Conservation (phyloP, 257 asterid species). For the Nyctanthes arbortristis region DNA sequence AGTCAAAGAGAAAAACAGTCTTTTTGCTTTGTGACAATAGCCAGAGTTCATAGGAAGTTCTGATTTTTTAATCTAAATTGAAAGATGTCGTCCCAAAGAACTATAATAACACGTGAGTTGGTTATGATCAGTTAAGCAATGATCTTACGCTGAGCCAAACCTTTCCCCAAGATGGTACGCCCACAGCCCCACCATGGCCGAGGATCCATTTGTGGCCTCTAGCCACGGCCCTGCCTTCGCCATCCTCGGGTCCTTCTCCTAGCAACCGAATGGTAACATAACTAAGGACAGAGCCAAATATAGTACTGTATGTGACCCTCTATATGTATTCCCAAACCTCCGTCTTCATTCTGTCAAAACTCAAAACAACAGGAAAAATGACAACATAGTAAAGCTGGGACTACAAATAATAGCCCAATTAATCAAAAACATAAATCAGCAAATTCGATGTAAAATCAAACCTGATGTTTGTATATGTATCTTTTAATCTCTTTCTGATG, state of each 20-base stretch:
- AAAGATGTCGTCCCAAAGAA: too few species aligned
- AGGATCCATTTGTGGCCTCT: constrained; percentile 52
- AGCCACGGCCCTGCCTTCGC: constrained; percentile 28
- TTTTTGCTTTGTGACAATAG: neutral
- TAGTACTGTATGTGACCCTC: constrained; percentile 46
- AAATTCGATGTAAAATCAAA: neutral
- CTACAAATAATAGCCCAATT: neutral
- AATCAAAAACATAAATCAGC: neutral
- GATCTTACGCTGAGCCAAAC: constrained; percentile 45
- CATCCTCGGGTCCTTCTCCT: constrained; percentile 38
- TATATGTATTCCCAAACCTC: constrained; percentile 58
- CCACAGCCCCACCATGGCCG: constrained; percentile 52
- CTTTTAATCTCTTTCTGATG: constrained; percentile 49
- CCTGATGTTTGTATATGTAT: constrained; percentile 52
- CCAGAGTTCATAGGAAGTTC: neutral
- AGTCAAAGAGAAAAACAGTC: neutral
- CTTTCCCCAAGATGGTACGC: constrained; percentile 58
- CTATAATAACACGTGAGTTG: too few species aligned
- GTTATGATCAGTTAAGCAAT: too few species aligned
- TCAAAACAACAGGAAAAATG: neutral
- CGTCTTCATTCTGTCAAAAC: constrained; percentile 50
- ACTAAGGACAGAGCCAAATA: constrained; percentile 38
- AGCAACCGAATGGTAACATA: constrained; percentile 41
- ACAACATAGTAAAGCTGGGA: neutral
- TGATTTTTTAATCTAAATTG: too few species aligned